These are phyloP conservation scores for Rhinocladiella similis DNA, from an alignment of 2,329 filamentous ascomycete species.

Conservation along the genomic window DNA sequence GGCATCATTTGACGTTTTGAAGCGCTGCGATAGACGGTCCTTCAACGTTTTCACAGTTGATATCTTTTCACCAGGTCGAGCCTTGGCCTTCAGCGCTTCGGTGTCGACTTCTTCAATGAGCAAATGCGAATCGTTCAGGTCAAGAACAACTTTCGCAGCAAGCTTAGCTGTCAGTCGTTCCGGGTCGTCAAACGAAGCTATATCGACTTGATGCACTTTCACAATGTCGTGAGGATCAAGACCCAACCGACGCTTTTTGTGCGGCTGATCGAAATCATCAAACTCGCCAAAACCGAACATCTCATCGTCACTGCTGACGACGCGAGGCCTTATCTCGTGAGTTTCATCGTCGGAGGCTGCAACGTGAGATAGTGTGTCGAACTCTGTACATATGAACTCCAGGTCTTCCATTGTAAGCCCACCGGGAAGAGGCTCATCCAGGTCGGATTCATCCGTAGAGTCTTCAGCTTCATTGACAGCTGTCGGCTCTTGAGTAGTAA, in stretches of 20 bases:
- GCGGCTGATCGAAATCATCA: slow-evolving; percentile 49
- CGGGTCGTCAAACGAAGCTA: slow-evolving; percentile 79
- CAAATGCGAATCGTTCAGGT: slow-evolving; percentile 84
- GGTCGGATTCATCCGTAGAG: slow-evolving; percentile 52
- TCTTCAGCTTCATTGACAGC: slow-evolving; percentile 49
- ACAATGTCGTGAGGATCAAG: slow-evolving; percentile 47
- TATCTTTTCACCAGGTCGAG: slow-evolving; percentile 36
- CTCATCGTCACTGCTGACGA: slow-evolving; percentile 48
- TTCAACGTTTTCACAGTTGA: slow-evolving; percentile 59
- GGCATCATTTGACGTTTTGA: slow-evolving; percentile 95
- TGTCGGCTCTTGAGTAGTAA: slow-evolving; percentile 44
- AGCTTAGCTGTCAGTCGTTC: slow-evolving; percentile 70
- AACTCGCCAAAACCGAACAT: slow-evolving; percentile 59
- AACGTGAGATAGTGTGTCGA: slow-evolving; percentile 65
- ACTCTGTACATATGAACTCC: slow-evolving; percentile 82
- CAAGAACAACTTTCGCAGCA: slow-evolving; percentile 76
- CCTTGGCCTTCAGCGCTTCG: slow-evolving; percentile 56
- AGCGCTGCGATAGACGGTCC: slow-evolving; percentile 70
- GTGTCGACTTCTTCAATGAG: slow-evolving; percentile 76
- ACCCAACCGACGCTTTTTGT: slow-evolving; percentile 66
- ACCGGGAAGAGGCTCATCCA: slow-evolving; percentile 64
- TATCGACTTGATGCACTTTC: slow-evolving; percentile 58
- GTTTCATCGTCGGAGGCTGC: slow-evolving; percentile 37
- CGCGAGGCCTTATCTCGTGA: slow-evolving; percentile 32
- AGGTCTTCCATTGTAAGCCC: slow-evolving; percentile 79